Evolutionary conservation across 2,329 filamentous ascomycete species (phyloP), one percentile per base, ranked within the genome.

Genomic region (Dendryphion nanum): DNA sequence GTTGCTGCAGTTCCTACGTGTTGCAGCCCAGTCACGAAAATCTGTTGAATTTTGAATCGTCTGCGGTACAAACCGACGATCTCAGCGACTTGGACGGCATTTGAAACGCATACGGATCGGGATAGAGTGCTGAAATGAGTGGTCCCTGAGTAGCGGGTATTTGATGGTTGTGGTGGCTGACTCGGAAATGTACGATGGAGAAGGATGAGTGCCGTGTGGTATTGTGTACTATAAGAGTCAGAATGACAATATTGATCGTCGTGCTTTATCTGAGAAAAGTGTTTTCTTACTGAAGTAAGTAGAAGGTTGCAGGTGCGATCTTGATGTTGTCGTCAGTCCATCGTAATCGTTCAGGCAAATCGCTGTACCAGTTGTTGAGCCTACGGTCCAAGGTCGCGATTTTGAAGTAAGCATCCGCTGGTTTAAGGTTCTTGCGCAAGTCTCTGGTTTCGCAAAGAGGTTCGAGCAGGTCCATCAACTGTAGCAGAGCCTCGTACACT

Each of bases 361-460:
- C 61, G 12, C 67, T 59, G 42, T 76, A 74, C 73, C 73, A 77
- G 45, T 67, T 72, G 41, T 73, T 72, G 10, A 77, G 64, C 40
- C 73, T 69, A 4, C 71, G 64, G 41, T 76, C 72, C 4, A 76
- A 57, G 15, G 68, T 67, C 40, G 74, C 63, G 36, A 73, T 68
- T 26, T 70, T 67, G 2, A 72, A 51, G 34, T 76, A 75, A 2
- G 66, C 69, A 35, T 64, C 66, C 24, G 57, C 33, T 19, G 47
- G 65, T 44, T 28, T 42, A 19, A 38, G 21, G 15, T 74, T 71
- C n/a, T 69, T 67, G 18, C 74, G 72, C 7, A 39, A 19, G n/a
- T 43, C 35, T 3, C 35, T 30, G 63, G 69, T 34, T 69, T 71
- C 4, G 70, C 70, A 13, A 5, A 44, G 28, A 13, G 41, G 44